Evolutionary conservation across 441 rosid genomes (phyloP).

Genomic region (Jatropha podagrica): DNA sequence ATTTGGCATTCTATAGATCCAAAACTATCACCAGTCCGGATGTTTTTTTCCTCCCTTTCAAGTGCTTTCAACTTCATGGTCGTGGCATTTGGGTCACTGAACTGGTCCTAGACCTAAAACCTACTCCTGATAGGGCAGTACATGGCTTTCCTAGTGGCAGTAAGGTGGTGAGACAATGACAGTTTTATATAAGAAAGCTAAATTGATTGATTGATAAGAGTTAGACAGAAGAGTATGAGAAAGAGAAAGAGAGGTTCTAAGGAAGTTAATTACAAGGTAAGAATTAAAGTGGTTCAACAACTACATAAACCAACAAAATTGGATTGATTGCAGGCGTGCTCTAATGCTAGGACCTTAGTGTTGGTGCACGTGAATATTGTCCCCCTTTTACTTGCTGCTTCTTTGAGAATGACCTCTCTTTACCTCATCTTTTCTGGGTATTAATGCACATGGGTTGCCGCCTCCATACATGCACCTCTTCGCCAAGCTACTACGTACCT

Average conservation of each 20-base stretch:
- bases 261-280: neutral
- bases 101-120: neutral
- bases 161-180: neutral
- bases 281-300: neutral
- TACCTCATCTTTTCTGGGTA: neutral
- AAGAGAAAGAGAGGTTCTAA: neutral
- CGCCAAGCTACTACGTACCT: no score
- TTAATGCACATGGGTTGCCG: neutral
- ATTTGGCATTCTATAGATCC: no score
- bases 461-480: no score
- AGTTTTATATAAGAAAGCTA: neutral
- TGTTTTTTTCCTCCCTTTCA: no score
- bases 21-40: no score
- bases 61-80: no score
- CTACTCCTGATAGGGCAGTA: neutral
- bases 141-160: neutral
- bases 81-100: neutral
- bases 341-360: neutral
- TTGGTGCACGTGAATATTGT: neutral
- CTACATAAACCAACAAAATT: neutral
- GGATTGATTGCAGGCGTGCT: neutral
- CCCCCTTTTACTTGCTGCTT: neutral
- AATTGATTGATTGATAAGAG: neutral
- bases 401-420: neutral
- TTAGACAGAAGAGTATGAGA: neutral